A percentile compares a stretch with the other conserved stretches of the same genome.
These are phyloP conservation scores for Fusarium stilboides DNA, from an alignment of 2,329 filamentous ascomycete genomes.

Conservation along the genomic window DNA sequence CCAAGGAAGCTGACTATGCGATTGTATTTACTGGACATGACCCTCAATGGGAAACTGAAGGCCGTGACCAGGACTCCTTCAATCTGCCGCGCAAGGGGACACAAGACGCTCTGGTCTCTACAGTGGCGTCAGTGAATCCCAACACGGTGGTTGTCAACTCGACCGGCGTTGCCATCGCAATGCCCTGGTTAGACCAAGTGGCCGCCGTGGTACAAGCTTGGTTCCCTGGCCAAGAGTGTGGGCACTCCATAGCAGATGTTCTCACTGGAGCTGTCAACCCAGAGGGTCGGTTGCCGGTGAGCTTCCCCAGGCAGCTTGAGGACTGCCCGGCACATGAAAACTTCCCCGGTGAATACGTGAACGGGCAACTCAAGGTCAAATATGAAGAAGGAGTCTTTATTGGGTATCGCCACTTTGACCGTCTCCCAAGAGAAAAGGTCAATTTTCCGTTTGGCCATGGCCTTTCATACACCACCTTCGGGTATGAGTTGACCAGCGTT, in stretches of 20 bases:
- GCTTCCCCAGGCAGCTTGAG: constrained; percentile 71
- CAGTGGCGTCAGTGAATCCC: constrained; percentile 69
- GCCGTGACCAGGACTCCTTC: constrained; percentile 78
- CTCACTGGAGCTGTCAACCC: constrained; percentile 75
- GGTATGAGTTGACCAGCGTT: constrained; percentile 62
- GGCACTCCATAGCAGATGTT: constrained; percentile 76
- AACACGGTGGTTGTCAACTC: constrained; percentile 75
- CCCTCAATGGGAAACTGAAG: constrained; percentile 62
- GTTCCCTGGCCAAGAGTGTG: constrained; percentile 79
- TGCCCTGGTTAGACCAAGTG: constrained; percentile 69
- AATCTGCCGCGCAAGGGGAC: constrained; percentile 70
- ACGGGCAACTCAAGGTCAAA: constrained; percentile 58
- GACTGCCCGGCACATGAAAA: constrained; percentile 77
- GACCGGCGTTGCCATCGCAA: constrained; percentile 71
- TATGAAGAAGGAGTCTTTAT: constrained; percentile 79
- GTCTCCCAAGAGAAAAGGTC: constrained; percentile 64
- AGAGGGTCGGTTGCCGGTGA: constrained; percentile 74
- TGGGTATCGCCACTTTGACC: constrained; percentile 78
- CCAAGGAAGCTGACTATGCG: constrained; percentile 72
- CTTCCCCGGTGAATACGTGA: constrained; percentile 62
- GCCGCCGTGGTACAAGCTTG: constrained; percentile 75
- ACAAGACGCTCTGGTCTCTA: constrained; percentile 70
- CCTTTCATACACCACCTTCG: constrained; percentile 76
- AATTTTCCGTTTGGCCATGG: constrained; percentile 78
- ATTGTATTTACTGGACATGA: constrained; percentile 72